These are phyloP conservation scores for Moesziomyces aphidis DNA, from an alignment of 1,284 basidiomycete genomes.

Conservation along the genomic window DNA sequence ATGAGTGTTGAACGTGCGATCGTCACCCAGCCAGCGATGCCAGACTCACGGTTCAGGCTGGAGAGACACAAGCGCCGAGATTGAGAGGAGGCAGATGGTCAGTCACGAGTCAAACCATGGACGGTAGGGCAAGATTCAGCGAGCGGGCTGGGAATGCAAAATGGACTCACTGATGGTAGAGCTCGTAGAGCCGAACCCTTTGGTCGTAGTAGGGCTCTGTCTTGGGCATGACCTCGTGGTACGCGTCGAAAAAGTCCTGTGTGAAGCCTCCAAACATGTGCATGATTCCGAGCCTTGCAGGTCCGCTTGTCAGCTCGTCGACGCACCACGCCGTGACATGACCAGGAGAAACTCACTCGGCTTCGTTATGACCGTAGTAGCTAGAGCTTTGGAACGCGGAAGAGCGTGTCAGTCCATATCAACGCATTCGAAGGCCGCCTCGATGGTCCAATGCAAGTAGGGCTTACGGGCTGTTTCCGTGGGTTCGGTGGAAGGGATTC, in stretches of 20 bases:
- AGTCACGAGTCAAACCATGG: background rate
- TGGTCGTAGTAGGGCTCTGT: slow-evolving; percentile 35
- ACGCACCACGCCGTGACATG: too few relatives aligned
- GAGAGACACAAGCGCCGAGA: background rate
- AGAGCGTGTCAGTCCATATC: background rate
- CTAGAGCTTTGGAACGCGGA: slow-evolving; percentile 19
- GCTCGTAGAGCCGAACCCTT: slow-evolving; percentile 33
- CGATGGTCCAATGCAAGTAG: too few relatives aligned
- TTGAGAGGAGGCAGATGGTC: background rate
- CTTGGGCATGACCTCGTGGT: slow-evolving; percentile 29
- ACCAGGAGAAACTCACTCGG: slow-evolving; percentile 22
- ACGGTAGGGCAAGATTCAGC: background rate
- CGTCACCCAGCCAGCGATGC: background rate
- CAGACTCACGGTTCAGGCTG: slow-evolving; percentile 33
- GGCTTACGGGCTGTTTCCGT: slow-evolving; percentile 21
- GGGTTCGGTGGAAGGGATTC: too few relatives aligned
- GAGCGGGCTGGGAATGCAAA: background rate
- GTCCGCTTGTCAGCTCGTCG: background rate
- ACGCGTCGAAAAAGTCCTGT: slow-evolving; percentile 45
- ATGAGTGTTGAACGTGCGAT: background rate
- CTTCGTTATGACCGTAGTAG: slow-evolving; percentile 50
- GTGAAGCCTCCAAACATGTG: slow-evolving; percentile 49
- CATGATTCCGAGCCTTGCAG: slow-evolving; percentile 41
- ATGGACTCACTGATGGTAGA: slow-evolving; percentile 43
- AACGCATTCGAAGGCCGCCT: too few relatives aligned